These are phyloP conservation scores for Scutellaria minor DNA, from an alignment of 257 asterid species.

Conservation along the genomic window DNA sequence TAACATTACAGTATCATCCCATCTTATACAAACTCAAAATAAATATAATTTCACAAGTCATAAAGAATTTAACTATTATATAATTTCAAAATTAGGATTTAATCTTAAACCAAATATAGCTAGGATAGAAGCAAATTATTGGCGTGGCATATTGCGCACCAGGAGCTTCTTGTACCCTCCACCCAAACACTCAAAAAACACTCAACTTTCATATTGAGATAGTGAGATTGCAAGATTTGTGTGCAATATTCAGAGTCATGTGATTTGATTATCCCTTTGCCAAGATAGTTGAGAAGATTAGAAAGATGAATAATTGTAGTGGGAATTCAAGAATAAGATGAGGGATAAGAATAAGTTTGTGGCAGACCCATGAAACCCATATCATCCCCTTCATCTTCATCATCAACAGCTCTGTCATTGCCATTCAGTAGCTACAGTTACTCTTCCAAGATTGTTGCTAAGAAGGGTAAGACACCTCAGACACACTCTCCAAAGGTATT, in stretches of 20 bases:
- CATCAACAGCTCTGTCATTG: conserved; percentile 43
- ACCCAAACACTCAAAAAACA: neutral
- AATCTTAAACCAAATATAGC: too few relatives aligned
- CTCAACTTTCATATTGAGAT: neutral
- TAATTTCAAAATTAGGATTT: too few relatives aligned
- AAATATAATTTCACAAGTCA: too few relatives aligned
- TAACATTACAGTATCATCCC: too few relatives aligned
- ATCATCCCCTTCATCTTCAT: conserved; percentile 41
- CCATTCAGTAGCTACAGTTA: conserved; percentile 43
- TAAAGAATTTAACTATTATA: too few relatives aligned
- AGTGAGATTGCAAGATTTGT: neutral
- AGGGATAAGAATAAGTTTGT: conserved; percentile 23
- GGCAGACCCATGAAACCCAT: conserved; percentile 59
- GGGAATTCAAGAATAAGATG: conserved; percentile 37
- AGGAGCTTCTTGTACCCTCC: neutral
- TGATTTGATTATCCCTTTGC: too few relatives aligned
- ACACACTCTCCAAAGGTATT: conserved; percentile 66
- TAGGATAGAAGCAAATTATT: too few relatives aligned
- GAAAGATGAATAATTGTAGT: conserved; percentile 26
- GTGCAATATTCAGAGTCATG: neutral
- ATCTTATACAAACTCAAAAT: too few relatives aligned
- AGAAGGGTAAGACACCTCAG: conserved; percentile 63
- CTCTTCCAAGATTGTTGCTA: conserved; percentile 63
- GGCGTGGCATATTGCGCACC: conserved; percentile 5
- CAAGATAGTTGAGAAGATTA: neutral